phyloP scores from a whole-genome alignment of 805 yeast species.

The Yamadazyma nakazawae region DNA sequence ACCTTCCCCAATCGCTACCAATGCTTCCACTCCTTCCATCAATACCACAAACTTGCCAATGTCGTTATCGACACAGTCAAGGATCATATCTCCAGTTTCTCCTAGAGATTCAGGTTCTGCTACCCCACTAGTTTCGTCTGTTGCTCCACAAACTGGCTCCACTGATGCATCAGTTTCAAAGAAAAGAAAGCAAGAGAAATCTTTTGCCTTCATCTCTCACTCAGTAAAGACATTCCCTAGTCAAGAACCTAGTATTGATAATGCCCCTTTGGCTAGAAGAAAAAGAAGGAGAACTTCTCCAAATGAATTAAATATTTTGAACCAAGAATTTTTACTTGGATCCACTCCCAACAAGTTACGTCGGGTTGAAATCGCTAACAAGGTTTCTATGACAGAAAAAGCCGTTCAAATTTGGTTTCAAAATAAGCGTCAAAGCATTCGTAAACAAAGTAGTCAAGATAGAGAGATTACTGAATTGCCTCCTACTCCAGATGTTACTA shows the following conservation, averaged over 20 bases:
- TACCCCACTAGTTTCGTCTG: constrained; percentile 1
- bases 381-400: constrained; percentile 91
- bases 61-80: constrained; percentile 9
- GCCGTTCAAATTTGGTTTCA: constrained; percentile 99
- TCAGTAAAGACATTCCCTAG: constrained; percentile 85
- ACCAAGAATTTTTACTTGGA: constrained; percentile 71
- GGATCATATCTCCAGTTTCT: background rate
- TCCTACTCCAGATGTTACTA: constrained; percentile 29
- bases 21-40: constrained; percentile 3
- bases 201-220: constrained; percentile 88
- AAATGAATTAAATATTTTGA: constrained; percentile 75
- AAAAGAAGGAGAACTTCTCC: constrained; percentile 95
- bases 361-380: constrained; percentile 73
- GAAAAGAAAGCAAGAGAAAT: constrained; percentile 19
- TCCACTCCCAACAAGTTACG: constrained; percentile 77
- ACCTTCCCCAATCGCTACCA: constrained; percentile 4
- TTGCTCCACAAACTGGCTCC: constrained; percentile 4
- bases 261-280: constrained; percentile 89
- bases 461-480: constrained; percentile 43
- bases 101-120: background rate
- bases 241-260: constrained; percentile 80
- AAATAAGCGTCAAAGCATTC: constrained; percentile 81
- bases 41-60: background rate
- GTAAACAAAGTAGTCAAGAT: constrained; percentile 44
- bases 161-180: background rate